These are phyloP conservation scores for Dentipellis sp. DNA, from an alignment of 768 basidiomycete genomes.

Conservation along the genomic window DNA sequence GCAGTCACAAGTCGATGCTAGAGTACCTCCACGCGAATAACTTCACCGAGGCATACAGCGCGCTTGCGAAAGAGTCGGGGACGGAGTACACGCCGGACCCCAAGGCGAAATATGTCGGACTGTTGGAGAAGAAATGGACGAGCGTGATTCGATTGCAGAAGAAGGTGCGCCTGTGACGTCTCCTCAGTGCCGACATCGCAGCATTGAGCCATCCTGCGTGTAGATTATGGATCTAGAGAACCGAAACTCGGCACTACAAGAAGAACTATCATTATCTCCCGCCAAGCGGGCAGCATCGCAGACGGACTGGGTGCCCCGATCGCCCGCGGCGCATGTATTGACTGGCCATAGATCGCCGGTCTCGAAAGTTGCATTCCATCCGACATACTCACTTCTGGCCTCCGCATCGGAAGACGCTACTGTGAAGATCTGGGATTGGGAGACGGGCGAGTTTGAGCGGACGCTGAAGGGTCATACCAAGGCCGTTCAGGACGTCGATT, in stretches of 20 bases:
- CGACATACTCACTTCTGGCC: constrained; percentile 39
- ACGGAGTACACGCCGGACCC: constrained; percentile 22
- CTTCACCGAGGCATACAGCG: constrained; percentile 24
- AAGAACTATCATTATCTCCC: background rate
- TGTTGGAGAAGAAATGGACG: constrained; percentile 17
- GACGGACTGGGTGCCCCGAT: constrained; percentile 44
- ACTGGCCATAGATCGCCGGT: constrained; percentile 38
- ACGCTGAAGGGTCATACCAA: constrained; percentile 55
- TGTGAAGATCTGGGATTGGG: constrained; percentile 58
- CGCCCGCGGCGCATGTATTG: constrained; percentile 32
- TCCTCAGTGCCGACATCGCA: background rate
- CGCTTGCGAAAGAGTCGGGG: constrained; percentile 22
- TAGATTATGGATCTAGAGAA: constrained; percentile 58
- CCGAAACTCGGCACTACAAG: background rate
- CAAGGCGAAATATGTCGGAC: constrained; percentile 13
- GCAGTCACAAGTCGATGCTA: constrained; percentile 28
- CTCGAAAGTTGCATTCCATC: constrained; percentile 47
- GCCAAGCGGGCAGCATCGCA: constrained; percentile 25
- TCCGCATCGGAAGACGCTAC: constrained; percentile 48
- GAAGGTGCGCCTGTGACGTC: constrained; percentile 8
- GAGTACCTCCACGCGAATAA: constrained; percentile 26
- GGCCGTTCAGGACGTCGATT: constrained; percentile 48
- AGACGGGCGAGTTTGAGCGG: constrained; percentile 49
- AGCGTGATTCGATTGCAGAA: constrained; percentile 18
- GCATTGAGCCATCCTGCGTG: background rate